Evolutionary conservation across 1,139 yeast species (phyloP).

Genomic region (Yarrowia galli): DNA sequence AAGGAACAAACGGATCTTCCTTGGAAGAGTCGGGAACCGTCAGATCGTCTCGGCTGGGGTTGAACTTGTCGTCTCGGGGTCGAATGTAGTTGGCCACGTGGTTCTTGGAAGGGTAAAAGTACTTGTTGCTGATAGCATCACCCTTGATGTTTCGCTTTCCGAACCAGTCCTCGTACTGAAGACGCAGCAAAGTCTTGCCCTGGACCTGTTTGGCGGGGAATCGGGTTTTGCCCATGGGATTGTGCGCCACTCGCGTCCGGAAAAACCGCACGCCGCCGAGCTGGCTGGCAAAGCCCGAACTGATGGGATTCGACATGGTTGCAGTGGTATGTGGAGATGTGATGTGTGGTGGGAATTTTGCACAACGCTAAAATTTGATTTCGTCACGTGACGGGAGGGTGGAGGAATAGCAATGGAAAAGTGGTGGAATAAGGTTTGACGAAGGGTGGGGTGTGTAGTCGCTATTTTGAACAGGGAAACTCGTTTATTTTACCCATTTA

Average conservation of each 20-base stretch:
- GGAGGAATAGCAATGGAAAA: too few relatives aligned
- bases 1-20: conserved; percentile 6
- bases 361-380: conserved; percentile 12
- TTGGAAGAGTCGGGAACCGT: background rate
- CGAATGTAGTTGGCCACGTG: conserved; percentile 32
- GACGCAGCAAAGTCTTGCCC: conserved; percentile 30
- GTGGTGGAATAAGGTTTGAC: background rate
- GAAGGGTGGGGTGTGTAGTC: background rate
- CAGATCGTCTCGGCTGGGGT: conserved; percentile 29
- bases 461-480: background rate
- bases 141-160: conserved; percentile 38
- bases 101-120: conserved; percentile 24
- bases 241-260: conserved; percentile 31
- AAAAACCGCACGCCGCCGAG: conserved; percentile 21
- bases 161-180: conserved; percentile 34
- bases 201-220: conserved; percentile 25
- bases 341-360: background rate
- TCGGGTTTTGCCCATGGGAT: conserved; percentile 9
- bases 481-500: too few relatives aligned
- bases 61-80: background rate
- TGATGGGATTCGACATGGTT: conserved; percentile 2
- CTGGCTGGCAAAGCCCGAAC: conserved; percentile 19
- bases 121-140: conserved; percentile 27
- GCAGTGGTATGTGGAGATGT: background rate
- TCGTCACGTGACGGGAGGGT: background rate